Base-by-base conservation (phyloP, 2,329 filamentous ascomycete genomes). In the Pleoardoris graminearum region DNA sequence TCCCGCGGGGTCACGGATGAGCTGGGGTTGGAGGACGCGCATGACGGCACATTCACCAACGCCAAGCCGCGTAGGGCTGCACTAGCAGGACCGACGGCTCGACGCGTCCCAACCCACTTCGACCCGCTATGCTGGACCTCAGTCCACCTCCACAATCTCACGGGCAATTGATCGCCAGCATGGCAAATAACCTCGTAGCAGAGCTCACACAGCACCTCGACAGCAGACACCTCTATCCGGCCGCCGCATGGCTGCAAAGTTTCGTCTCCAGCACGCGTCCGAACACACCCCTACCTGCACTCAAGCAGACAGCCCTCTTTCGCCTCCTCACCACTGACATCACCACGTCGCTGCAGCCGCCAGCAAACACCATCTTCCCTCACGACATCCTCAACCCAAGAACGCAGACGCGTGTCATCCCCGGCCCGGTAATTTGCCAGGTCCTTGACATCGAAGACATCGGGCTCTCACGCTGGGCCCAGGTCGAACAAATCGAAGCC, bases 391-490 rank as follows among this genome's bases (percentile, higher is more conserved):
- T 78, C 42, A 77, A 83, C 58, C 78, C 82, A 0, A 77, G 82
- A 0, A 71, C 81, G 8, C 79, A 82, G 57, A 84, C 90, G 53
- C 73, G 77, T 3, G 76, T 74, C 0, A 76, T 97, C 0, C 55
- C 76, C 0, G 80, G 79, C 1, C 83, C 90, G 27, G 79, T 93
- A 0, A 79, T 87, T 3, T 87, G 94, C 1, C 94, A 97, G 72
- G 83, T 97, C 0, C 76, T 96, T 1, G 91, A 95, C 63, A 80
- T 97, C 7, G 88, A 96, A 67, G 92, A 97, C 67, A 81, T 97
- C 17, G 82, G 86, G 2, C 81, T 83, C 47, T 91, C 88, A 62
- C 82, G 88, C 46, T 96, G 92, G 90, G 87, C 90, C 58, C 91
- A 97, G 72, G 82, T 96, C 27, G 91, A 97, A 71, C 85, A 86